phyloP scores from a whole-genome alignment of 177 flowering plant genomes.

The Telopea speciosissima region DNA sequence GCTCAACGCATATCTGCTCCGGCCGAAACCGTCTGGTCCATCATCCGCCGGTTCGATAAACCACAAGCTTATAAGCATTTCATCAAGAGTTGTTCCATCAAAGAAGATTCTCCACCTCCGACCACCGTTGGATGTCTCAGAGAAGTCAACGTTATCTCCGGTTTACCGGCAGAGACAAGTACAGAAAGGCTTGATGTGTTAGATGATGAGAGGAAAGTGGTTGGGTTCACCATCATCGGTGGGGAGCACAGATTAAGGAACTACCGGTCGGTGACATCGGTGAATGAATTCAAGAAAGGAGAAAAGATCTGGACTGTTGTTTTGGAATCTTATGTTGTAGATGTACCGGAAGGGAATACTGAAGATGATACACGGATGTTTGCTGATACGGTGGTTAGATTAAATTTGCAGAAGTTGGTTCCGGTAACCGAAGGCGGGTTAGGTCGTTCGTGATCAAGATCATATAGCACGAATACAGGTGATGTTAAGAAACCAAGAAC shows the following conservation, averaged over 20 bases:
- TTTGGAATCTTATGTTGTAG: slow-evolving; percentile 87
- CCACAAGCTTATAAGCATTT: slow-evolving; percentile 94
- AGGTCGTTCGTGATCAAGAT: neutral
- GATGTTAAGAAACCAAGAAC: neutral
- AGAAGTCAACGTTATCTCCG: slow-evolving; percentile 85
- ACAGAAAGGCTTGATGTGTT: slow-evolving; percentile 79
- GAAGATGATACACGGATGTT: slow-evolving; percentile 91
- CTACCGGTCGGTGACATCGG: slow-evolving; percentile 80
- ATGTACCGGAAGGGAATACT: slow-evolving; percentile 89
- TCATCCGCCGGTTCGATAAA: slow-evolving; percentile 75
- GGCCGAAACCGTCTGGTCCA: slow-evolving; percentile 54
- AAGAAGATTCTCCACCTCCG: slow-evolving; percentile 12
- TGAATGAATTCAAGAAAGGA: slow-evolving; percentile 30
- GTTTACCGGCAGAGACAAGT: slow-evolving; percentile 85
- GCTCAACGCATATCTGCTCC: slow-evolving; percentile 74
- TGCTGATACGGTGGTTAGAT: slow-evolving; percentile 83
- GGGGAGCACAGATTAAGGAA: slow-evolving; percentile 89
- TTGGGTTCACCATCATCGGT: slow-evolving; percentile 84
- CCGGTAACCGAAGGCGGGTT: slow-evolving; percentile 49
- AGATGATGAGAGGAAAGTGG: slow-evolving; percentile 61
- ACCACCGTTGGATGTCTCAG: slow-evolving; percentile 62
- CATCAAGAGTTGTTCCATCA: slow-evolving; percentile 72
- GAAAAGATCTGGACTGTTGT: slow-evolving; percentile 54
- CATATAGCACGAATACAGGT: neutral
- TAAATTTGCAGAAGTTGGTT: slow-evolving; percentile 87